Evolutionary conservation across 495 filamentous ascomycete species (phyloP).

Genomic region (Talaromyces stipitatus): DNA sequence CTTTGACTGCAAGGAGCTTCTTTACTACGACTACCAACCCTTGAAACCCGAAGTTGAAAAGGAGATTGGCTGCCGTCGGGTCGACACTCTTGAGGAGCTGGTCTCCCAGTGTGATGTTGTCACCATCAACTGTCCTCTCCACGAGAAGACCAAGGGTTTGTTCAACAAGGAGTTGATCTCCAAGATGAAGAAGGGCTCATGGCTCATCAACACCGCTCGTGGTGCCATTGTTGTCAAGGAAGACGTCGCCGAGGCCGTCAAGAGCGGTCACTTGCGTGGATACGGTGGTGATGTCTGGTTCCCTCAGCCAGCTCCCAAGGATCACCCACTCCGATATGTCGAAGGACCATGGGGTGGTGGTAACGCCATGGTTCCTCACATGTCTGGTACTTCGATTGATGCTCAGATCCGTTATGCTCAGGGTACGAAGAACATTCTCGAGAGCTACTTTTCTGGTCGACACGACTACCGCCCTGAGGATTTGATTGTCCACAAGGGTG

Average conservation of each 20-base stretch:
- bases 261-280: conserved; percentile 87
- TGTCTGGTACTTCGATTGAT: conserved; percentile 95
- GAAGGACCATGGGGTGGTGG: conserved; percentile 93
- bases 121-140: conserved; percentile 98
- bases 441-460: conserved; percentile 80
- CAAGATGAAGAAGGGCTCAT: conserved; percentile 98
- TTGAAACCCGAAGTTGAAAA: conserved; percentile 78
- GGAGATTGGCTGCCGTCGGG: conserved; percentile 92
- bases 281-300: conserved; percentile 96
- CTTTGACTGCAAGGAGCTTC: conserved; percentile 98
- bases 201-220: conserved; percentile 97
- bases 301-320: conserved; percentile 89
- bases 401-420: conserved; percentile 92
- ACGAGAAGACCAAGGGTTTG: conserved; percentile 91
- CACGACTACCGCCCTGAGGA: conserved; percentile 86
- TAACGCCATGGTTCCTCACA: conserved; percentile 97
- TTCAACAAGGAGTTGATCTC: conserved; percentile 99
- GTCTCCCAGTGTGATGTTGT: conserved; percentile 93
- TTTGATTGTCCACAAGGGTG: conserved; percentile 83
- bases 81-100: conserved; percentile 87
- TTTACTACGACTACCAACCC: conserved; percentile 99
- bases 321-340: conserved; percentile 88
- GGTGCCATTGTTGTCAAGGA: conserved; percentile 99
- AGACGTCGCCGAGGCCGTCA: conserved; percentile 91
- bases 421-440: conserved; percentile 82